Conservation (phyloP, 2,329 filamentous ascomycete genomes). For the Aspergillus pseudoviridinutans region DNA sequence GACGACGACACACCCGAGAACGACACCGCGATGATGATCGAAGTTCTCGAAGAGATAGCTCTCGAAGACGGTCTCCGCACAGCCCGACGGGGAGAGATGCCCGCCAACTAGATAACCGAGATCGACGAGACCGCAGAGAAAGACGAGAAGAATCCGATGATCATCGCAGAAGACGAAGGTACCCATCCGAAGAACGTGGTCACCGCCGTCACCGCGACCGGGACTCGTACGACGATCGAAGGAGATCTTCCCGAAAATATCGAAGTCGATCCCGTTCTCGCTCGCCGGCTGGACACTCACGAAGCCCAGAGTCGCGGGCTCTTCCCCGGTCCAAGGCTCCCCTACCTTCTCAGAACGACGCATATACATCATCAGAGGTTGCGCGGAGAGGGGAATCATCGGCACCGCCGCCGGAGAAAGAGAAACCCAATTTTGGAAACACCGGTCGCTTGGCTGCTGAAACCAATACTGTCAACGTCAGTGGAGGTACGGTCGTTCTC, state of each 20-base stretch:
- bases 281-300: conserved; percentile 24
- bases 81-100: conserved; percentile 23
- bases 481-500: conserved; percentile 66
- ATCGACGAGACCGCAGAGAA: conserved; percentile 22
- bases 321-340: conserved; percentile 35
- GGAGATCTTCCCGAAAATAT: conserved; percentile 19
- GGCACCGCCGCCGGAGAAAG: conserved; percentile 46
- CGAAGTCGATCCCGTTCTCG: conserved; percentile 25
- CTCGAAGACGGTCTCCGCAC: conserved; percentile 21
- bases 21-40: conserved; percentile 23
- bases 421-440: conserved; percentile 80
- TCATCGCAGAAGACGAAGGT: conserved; percentile 24
- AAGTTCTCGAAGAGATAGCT: conserved; percentile 24
- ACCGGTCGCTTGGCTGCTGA: conserved; percentile 83
- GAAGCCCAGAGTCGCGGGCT: conserved; percentile 23
- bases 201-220: conserved; percentile 24
- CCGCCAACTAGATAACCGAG: conserved; percentile 19
- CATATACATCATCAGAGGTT: conserved; percentile 36
- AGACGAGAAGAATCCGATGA: conserved; percentile 22
- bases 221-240: conserved; percentile 15
- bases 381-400: conserved; percentile 18
- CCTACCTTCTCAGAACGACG: conserved; percentile 45
- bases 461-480: conserved; percentile 69
- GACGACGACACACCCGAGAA: conserved; percentile 18
- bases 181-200: conserved; percentile 22